Conservation (phyloP, 352 stramenopile genomes). For the Pseudoperonospora humuli region DNA sequence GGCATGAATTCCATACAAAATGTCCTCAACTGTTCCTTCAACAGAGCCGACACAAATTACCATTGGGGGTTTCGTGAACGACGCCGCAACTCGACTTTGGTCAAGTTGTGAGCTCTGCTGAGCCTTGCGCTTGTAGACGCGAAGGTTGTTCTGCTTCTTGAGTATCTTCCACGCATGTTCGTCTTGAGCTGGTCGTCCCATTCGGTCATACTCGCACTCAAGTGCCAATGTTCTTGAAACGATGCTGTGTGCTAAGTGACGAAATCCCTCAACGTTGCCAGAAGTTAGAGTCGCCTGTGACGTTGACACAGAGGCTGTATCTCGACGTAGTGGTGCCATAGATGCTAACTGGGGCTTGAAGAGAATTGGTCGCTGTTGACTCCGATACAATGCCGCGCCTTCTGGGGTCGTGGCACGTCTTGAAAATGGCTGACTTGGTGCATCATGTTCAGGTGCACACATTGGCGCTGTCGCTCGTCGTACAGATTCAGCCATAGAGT, state of each 20-base stretch:
- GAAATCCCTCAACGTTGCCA: slow-evolving; percentile 30
- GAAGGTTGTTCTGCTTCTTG: slow-evolving; percentile 34
- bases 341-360: slow-evolving; percentile 2
- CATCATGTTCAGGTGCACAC: slow-evolving; percentile 4
- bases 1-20: slow-evolving; percentile 47
- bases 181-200: slow-evolving; percentile 24
- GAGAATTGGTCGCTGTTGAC: slow-evolving; percentile 4
- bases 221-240: slow-evolving; percentile 37
- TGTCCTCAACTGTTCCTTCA: slow-evolving; percentile 43
- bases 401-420: slow-evolving; percentile 17
- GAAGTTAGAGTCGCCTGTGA: slow-evolving; percentile 18
- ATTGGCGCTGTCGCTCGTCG: slow-evolving; percentile 18
- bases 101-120: slow-evolving; percentile 6
- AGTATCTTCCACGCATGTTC: slow-evolving; percentile 27
- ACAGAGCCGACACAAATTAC: slow-evolving; percentile 45
- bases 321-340: slow-evolving; percentile 9
- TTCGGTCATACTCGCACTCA: slow-evolving; percentile 34
- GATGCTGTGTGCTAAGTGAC: slow-evolving; percentile 37
- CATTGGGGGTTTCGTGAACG: slow-evolving; percentile 28
- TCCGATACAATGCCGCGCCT: background rate
- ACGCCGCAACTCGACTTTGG: slow-evolving; percentile 3
- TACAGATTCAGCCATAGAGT: slow-evolving; percentile 18
- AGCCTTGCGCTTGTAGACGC: slow-evolving; percentile 33
- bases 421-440: slow-evolving; percentile 8
- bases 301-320: slow-evolving; percentile 11